These are phyloP conservation scores for Cercis canadensis DNA, from an alignment of 306 rosid species.

Conservation along the genomic window DNA sequence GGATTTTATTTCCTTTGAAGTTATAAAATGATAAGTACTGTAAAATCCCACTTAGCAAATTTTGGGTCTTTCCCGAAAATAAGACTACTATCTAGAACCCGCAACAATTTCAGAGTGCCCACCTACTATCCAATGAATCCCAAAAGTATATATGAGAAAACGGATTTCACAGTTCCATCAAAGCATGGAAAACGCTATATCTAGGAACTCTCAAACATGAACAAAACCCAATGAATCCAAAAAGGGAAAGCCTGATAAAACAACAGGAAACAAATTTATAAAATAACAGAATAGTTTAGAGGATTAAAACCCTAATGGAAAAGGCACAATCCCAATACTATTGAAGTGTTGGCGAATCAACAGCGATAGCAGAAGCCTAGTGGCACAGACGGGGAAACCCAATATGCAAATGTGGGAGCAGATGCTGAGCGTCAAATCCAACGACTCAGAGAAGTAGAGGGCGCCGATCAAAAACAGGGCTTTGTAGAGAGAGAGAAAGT, in stretches of 20 bases:
- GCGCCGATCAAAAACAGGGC: slow-evolving; percentile 62
- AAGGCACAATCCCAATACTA: slow-evolving; percentile 51
- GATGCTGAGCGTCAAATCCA: slow-evolving; percentile 41
- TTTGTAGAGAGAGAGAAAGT: slow-evolving; percentile 48
- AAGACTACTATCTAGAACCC: slow-evolving; percentile 36
- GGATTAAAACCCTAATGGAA: slow-evolving; percentile 58
- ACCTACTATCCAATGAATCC: slow-evolving; percentile 31
- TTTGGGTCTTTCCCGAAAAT: slow-evolving; percentile 27
- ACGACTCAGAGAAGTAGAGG: slow-evolving; percentile 36
- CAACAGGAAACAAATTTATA: slow-evolving; percentile 19
- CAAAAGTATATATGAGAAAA: background rate
- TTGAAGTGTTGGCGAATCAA: slow-evolving; percentile 59
- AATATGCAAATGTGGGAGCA: too few species aligned
- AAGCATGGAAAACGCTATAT: slow-evolving; percentile 20
- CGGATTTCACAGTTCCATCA: slow-evolving; percentile 22
- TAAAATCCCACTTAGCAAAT: slow-evolving; percentile 34
- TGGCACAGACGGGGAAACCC: slow-evolving; percentile 34
- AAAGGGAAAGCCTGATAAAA: slow-evolving; percentile 13
- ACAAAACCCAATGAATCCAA: slow-evolving; percentile 51
- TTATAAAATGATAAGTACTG: slow-evolving; percentile 10
- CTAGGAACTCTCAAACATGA: slow-evolving; percentile 30
- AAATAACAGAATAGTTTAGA: slow-evolving; percentile 35
- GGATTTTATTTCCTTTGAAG: slow-evolving; percentile 25
- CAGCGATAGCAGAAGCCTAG: slow-evolving; percentile 34
- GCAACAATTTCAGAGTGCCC: slow-evolving; percentile 40